Evolutionary conservation across 768 basidiomycete genomes (phyloP), one percentile per base, ranked within the genome.

Genomic region (Xanthoconium purpureum): DNA sequence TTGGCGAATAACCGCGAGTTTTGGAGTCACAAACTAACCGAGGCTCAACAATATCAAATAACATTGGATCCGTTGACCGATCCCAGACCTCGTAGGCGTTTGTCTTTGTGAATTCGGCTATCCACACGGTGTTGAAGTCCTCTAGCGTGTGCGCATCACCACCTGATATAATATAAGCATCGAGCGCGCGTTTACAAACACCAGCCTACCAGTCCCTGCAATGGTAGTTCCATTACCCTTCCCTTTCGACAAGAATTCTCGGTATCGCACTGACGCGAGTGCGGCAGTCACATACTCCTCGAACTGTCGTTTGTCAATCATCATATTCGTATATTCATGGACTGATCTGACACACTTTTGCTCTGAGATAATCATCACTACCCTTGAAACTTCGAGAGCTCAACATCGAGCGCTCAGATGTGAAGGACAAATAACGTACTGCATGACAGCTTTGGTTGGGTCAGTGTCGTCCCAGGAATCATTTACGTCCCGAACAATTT

Each of bases 11-110:
- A 30, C 28, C 44, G 11, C 12, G 39, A 42, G 4, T 51, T n/a
- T 39, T 12, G 18, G 12, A 6, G n/a, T 18, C 37, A 52, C 46
- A 49, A 50, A 62, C 61, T 29, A 58, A 94, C 93, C 91, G 79
- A 36, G 96, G 91, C 70, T 99, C 97, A 52, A 96, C 83, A 47
- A 98, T 91, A 68, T 99, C 97, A 67, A 99, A 99, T 12, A 98
- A 74, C 58, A 93, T 77, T 1, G 93, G 89, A 71, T 99, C 97
- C 1, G 97, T 98, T 39, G 85, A 83, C 44, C 83, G 77, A 48
- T 98, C 85, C 97, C 97, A 99, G 4, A 92, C 83, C 52, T 89
- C 84, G 69, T 85, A 95, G 0, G 94, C 94, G 62, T 87, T 84
- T 29, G 96, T 95, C 62, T 79, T 80, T 71, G 84, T 89, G 74